These are phyloP conservation scores for Litchi chinensis DNA, from an alignment of 345 rosid species.

Conservation along the genomic window DNA sequence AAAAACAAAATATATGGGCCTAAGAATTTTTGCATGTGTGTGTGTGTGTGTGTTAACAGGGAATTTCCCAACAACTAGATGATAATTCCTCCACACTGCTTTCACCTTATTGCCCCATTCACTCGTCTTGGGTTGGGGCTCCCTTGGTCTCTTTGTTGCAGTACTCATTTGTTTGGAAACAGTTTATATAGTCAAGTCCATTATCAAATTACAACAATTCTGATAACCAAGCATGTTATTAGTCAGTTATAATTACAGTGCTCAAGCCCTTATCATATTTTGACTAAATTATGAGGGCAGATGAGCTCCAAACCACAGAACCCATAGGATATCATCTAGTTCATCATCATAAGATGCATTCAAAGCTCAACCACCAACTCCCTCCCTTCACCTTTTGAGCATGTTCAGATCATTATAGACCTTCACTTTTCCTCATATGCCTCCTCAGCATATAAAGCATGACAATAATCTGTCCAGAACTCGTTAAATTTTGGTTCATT, in stretches of 20 bases:
- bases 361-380: background rate
- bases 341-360: background rate
- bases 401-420: background rate
- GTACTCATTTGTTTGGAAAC: background rate
- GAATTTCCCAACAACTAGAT: background rate
- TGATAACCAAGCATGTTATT: slow-evolving; percentile 1
- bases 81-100: background rate
- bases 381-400: background rate
- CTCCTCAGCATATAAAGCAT: too few species aligned
- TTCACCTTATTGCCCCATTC: background rate
- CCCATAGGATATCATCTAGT: background rate
- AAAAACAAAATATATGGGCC: background rate
- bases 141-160: background rate
- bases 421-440: too few species aligned
- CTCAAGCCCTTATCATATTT: background rate
- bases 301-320: too few species aligned
- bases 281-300: background rate
- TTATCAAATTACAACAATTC: background rate
- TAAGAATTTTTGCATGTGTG: background rate
- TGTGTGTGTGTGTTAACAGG: background rate
- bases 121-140: background rate
- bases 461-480: too few species aligned
- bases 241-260: background rate
- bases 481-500: too few species aligned
- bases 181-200: too few species aligned